Evolutionary conservation across 2,329 filamentous ascomycete genomes (phyloP).

Genomic region (Ilyonectria mors-panacis): DNA sequence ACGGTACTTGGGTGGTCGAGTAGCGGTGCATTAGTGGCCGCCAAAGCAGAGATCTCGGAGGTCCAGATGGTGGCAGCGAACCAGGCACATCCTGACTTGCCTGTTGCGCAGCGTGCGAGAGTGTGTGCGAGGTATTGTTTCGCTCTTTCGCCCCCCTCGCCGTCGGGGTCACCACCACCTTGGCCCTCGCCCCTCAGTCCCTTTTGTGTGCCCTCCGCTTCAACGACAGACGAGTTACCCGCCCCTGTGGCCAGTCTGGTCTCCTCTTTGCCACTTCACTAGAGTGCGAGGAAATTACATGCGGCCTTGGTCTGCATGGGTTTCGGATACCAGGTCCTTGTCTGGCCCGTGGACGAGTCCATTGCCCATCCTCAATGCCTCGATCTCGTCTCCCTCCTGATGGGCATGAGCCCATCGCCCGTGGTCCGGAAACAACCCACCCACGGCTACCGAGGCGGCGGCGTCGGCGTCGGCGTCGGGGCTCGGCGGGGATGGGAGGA

Average conservation of each 20-base stretch:
- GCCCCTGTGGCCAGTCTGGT: constrained; percentile 41
- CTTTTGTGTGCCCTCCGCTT: constrained; percentile 36
- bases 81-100: constrained; percentile 45
- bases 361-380: constrained; percentile 40
- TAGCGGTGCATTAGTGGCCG: constrained; percentile 54
- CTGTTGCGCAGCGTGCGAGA: constrained; percentile 24
- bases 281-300: constrained; percentile 45
- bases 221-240: constrained; percentile 43
- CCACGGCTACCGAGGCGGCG: constrained; percentile 25
- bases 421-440: constrained; percentile 35
- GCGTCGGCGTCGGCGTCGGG: constrained; percentile 29
- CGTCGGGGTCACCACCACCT: constrained; percentile 30
- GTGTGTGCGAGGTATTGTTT: constrained; percentile 30
- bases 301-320: constrained; percentile 47
- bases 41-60: constrained; percentile 53
- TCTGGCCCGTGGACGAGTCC: constrained; percentile 28
- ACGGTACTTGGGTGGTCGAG: constrained; percentile 39
- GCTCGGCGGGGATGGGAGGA: constrained; percentile 22
- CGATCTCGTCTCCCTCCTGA: constrained; percentile 23
- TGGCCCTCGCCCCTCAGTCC: constrained; percentile 38
- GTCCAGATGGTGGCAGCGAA: constrained; percentile 48
- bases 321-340: constrained; percentile 40
- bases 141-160: constrained; percentile 24
- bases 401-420: constrained; percentile 8
- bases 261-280: constrained; percentile 49